Percentiles rank a stretch among this genome's conserved stretches.
These are phyloP conservation scores for Dorcoceras hygrometricum DNA, from an alignment of 257 asterid species.

Conservation along the genomic window DNA sequence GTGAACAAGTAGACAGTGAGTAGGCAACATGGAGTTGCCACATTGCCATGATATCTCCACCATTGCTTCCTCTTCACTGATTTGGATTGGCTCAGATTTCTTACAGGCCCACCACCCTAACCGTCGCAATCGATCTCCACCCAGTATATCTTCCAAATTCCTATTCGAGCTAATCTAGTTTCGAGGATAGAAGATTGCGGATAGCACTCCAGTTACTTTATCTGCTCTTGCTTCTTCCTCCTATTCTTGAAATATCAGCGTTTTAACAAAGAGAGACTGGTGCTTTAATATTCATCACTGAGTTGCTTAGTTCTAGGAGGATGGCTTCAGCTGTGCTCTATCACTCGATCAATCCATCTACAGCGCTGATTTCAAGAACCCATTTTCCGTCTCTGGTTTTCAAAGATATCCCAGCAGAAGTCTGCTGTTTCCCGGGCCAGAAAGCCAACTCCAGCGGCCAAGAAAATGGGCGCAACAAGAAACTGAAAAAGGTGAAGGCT, in stretches of 20 bases:
- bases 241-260: not conserved
- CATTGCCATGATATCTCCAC: conserved; percentile 44
- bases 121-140: conserved; percentile 3
- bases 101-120: conserved; percentile 41
- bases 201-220: not conserved
- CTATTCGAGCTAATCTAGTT: not conserved
- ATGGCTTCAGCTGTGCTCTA: conserved; percentile 49
- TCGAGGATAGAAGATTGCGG: not conserved
- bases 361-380: conserved; percentile 40
- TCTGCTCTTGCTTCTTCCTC: conserved; percentile 1
- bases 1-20: conserved; percentile 19
- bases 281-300: not conserved
- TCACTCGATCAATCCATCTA: conserved; percentile 46
- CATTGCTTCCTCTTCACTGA: conserved; percentile 35
- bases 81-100: conserved; percentile 48
- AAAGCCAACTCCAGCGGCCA: conserved; percentile 18
- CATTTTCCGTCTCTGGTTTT: conserved; percentile 34
- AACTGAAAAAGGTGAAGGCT: conserved; percentile 33
- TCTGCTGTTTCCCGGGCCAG: conserved; percentile 30
- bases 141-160: not conserved
- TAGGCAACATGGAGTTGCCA: conserved; percentile 32
- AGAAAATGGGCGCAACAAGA: conserved; percentile 34
- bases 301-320: not conserved
- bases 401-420: conserved; percentile 36
- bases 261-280: not conserved